phyloP scores from a whole-genome alignment of 2,329 filamentous ascomycete species.

The Aureobasidium namibiae region DNA sequence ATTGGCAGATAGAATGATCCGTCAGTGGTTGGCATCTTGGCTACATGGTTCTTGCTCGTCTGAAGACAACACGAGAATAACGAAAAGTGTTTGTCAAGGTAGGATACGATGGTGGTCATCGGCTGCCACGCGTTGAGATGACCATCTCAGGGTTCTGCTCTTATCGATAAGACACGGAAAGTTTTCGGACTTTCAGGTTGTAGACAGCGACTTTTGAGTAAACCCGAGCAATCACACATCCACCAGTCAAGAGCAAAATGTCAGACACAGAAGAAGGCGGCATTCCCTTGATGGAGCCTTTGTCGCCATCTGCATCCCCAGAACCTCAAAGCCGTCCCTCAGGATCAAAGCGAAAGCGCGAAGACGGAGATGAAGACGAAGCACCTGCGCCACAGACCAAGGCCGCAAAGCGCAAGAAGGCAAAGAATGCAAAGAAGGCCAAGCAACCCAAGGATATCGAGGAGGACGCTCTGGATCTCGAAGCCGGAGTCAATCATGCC shows the following conservation, averaged over 20 bases:
- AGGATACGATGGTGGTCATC: background rate
- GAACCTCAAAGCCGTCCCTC: conserved; percentile 19
- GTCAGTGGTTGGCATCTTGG: background rate
- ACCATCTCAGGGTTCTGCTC: background rate
- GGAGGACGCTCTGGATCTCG: conserved; percentile 44
- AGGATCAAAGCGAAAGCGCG: conserved; percentile 36
- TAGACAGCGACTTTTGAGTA: background rate
- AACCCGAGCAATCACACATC: background rate
- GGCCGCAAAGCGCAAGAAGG: conserved; percentile 37
- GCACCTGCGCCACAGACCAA: conserved; percentile 18
- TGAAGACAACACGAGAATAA: background rate
- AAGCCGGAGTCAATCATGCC: conserved; percentile 61
- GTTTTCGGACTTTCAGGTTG: background rate
- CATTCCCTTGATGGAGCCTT: conserved; percentile 36
- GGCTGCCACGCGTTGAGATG: background rate
- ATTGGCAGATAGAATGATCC: background rate
- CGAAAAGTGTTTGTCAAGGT: background rate
- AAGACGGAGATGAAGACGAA: conserved; percentile 24
- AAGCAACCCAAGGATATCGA: conserved; percentile 55
- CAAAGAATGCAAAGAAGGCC: conserved; percentile 52
- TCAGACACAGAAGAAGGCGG: conserved; percentile 36
- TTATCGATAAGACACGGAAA: conserved; percentile 6
- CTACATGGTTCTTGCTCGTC: background rate
- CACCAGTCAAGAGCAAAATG: conserved; percentile 23
- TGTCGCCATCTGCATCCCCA: conserved; percentile 26